Conservation (phyloP, 73 alveolate species). For the Tetrahymena thermophila region DNA sequence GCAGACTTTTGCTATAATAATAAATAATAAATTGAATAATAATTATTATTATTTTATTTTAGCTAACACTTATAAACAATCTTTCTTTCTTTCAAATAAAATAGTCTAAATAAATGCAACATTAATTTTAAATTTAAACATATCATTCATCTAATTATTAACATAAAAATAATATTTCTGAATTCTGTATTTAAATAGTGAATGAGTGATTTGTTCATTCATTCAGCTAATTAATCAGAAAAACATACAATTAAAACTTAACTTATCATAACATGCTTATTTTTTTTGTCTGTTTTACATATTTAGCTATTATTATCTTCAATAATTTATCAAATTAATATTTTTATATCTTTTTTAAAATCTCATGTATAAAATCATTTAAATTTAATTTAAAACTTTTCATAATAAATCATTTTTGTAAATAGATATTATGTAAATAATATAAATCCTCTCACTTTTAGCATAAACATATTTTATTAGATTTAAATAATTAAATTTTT, state of each 20-base stretch:
- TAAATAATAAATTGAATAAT: background rate
- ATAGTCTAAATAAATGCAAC: background rate
- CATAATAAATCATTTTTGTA: too few species aligned
- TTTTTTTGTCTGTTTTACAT: background rate
- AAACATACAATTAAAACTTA: background rate
- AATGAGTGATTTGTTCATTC: background rate
- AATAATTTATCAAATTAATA: too few species aligned
- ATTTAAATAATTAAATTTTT: too few species aligned
- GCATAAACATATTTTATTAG: too few species aligned
- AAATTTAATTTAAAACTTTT: too few species aligned
- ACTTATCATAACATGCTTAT: background rate
- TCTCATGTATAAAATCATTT: too few species aligned
- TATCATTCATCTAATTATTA: background rate
- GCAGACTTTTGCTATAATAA: background rate
- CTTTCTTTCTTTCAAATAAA: background rate
- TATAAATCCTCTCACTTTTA: too few species aligned
- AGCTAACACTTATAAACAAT: background rate
- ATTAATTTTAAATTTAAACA: background rate
- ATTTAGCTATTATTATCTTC: background rate
- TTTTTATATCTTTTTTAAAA: too few species aligned
- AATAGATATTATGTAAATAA: too few species aligned
- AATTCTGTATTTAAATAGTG: background rate
- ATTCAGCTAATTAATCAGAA: background rate
- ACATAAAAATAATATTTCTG: background rate
- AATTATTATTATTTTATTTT: too few species aligned